These are phyloP conservation scores for Kwoniella shivajii DNA, from an alignment of 1,284 basidiomycete genomes.

Conservation along the genomic window DNA sequence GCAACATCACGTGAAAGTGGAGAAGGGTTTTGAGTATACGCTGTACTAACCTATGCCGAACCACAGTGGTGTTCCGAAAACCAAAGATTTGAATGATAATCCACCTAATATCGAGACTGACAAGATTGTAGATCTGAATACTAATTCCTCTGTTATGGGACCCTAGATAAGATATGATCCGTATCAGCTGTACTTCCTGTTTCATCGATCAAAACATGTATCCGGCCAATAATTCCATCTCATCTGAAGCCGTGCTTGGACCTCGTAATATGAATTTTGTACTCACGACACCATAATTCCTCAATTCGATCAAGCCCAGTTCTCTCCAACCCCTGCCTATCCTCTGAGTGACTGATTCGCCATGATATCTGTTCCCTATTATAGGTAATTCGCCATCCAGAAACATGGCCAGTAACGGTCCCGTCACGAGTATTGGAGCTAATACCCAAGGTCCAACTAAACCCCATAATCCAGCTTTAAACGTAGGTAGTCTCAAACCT, in stretches of 20 bases:
- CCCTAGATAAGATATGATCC: conserved; percentile 60
- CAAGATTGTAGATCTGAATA: conserved; percentile 84
- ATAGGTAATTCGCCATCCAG: conserved; percentile 63
- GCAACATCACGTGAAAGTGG: too few relatives aligned
- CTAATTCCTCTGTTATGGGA: conserved; percentile 88
- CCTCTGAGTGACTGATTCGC: conserved; percentile 11
- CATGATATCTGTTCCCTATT: background rate
- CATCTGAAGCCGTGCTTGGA: background rate
- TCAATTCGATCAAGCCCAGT: conserved; percentile 51
- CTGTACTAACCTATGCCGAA: conserved; percentile 76
- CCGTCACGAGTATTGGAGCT: conserved; percentile 76
- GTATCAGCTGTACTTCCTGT: too few relatives aligned
- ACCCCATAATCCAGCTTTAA: background rate
- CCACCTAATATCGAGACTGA: conserved; percentile 70
- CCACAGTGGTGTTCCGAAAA: conserved; percentile 79
- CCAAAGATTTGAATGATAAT: conserved; percentile 62
- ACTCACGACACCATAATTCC: conserved; percentile 79
- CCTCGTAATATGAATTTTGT: background rate
- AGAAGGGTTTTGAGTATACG: too few relatives aligned
- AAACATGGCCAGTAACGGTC: conserved; percentile 72
- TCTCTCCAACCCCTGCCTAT: conserved; percentile 15
- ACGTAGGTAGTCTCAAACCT: conserved; percentile 25
- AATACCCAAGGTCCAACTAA: conserved; percentile 63
- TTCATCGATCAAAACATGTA: background rate
- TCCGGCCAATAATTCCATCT: background rate